A percentile compares a stretch with the other conserved stretches of the same genome.
Evolutionary conservation across 2,329 filamentous ascomycete genomes (phyloP).

Genomic region (Akanthomyces lecanii): DNA sequence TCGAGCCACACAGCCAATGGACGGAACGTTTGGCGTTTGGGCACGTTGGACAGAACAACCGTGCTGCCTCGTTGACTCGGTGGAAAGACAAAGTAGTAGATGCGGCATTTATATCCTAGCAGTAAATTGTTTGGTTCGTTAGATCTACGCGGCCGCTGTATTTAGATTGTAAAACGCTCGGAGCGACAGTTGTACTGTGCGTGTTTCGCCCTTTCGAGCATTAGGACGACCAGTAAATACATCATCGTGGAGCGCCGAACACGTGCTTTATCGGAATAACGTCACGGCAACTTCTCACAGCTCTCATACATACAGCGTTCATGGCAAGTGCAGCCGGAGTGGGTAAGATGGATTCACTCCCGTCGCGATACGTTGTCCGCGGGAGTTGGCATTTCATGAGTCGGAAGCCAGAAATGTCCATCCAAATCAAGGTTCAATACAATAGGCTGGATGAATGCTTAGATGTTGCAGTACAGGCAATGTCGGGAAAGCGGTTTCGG

Average conservation of each 20-base stretch:
- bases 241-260: too few relatives aligned
- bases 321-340: too few relatives aligned
- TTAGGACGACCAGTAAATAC: background rate
- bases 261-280: too few relatives aligned
- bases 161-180: background rate
- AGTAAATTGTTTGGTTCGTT: background rate
- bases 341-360: too few relatives aligned
- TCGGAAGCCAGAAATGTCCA: too few relatives aligned
- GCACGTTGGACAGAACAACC: background rate
- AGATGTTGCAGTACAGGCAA: too few relatives aligned
- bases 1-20: constrained; percentile 2
- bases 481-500: background rate
- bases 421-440: too few relatives aligned
- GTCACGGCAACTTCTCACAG: too few relatives aligned
- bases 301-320: too few relatives aligned
- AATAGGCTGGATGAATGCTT: too few relatives aligned
- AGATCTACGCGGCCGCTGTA: background rate
- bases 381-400: too few relatives aligned
- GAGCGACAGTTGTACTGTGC: background rate
- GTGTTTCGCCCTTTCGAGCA: background rate
- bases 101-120: background rate
- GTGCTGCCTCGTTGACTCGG: background rate
- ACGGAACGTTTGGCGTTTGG: constrained; percentile 8
- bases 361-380: too few relatives aligned
- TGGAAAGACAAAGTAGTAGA: background rate